phyloP scores from a whole-genome alignment of 352 stramenopile species.

The Globisporangium takayamanum region DNA sequence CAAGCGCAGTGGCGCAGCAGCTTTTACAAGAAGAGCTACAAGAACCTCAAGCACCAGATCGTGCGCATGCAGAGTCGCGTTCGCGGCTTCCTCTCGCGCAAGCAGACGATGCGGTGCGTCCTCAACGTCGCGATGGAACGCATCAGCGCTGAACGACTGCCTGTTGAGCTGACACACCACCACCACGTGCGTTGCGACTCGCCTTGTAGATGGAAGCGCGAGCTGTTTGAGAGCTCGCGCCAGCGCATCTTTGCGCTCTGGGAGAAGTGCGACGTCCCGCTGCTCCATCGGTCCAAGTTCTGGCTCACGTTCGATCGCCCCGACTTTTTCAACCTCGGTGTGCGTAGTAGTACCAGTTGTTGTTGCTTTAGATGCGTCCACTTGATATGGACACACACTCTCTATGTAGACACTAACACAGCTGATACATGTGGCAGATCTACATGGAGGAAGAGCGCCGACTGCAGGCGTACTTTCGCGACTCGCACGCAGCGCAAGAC shows the following conservation, averaged over 20 bases:
- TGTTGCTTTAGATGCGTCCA: not conserved
- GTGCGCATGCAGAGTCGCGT: slow-evolving; percentile 59
- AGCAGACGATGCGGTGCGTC: slow-evolving; percentile 42
- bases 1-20: slow-evolving; percentile 64
- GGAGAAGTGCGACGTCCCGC: slow-evolving; percentile 50
- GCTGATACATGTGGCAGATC: slow-evolving; percentile 22
- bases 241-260: slow-evolving; percentile 66
- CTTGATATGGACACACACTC: too few species aligned
- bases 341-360: slow-evolving; percentile 16
- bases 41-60: slow-evolving; percentile 50
- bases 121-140: not conserved
- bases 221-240: slow-evolving; percentile 45
- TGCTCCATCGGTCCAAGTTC: slow-evolving; percentile 77
- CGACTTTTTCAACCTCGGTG: slow-evolving; percentile 75
- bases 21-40: slow-evolving; percentile 57
- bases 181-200: not conserved
- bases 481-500: slow-evolving; percentile 26
- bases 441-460: slow-evolving; percentile 59
- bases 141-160: not conserved
- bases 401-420: too few species aligned
- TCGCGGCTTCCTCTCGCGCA: slow-evolving; percentile 53
- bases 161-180: not conserved
- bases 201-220: slow-evolving; percentile 44
- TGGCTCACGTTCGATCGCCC: slow-evolving; percentile 69
- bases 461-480: slow-evolving; percentile 31